These are phyloP conservation scores for Tricholoma matsutake DNA, from an alignment of 768 basidiomycete species.

Conservation along the genomic window DNA sequence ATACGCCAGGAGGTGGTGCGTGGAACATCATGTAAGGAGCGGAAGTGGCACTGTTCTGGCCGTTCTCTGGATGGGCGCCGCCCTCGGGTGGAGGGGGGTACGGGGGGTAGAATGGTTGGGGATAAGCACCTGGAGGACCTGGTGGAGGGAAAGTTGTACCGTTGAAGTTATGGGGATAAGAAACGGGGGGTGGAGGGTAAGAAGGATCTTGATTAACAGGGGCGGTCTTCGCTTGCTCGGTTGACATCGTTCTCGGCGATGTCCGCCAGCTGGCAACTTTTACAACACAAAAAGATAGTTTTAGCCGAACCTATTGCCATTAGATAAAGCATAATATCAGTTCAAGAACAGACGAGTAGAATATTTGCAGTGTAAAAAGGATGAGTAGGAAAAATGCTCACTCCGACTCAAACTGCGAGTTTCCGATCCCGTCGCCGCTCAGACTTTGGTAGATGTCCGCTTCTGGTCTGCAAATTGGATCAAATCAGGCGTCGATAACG, in stretches of 20 bases:
- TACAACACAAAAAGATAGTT: neutral
- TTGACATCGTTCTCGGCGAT: constrained; percentile 21
- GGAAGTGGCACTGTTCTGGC: constrained; percentile 31
- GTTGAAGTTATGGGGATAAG: constrained; percentile 33
- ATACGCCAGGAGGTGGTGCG: constrained; percentile 35
- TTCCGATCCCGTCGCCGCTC: constrained; percentile 40
- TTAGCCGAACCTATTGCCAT: neutral
- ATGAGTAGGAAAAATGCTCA: constrained; percentile 37
- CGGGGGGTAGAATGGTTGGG: constrained; percentile 36
- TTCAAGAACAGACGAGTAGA: constrained; percentile 2
- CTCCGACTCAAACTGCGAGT: constrained; percentile 42
- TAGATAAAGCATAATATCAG: neutral
- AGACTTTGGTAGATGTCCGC: constrained; percentile 30
- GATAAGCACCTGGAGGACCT: constrained; percentile 29
- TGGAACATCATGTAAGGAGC: constrained; percentile 41
- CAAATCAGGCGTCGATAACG: neutral
- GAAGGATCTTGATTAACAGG: constrained; percentile 29
- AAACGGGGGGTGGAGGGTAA: constrained; percentile 29
- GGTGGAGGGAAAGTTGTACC: constrained; percentile 29
- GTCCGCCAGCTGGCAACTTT: neutral
- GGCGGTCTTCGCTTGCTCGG: constrained; percentile 32
- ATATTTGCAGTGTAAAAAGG: constrained; percentile 11
- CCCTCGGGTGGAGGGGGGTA: constrained; percentile 42
- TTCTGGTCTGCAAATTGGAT: constrained; percentile 6
- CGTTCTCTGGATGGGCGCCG: constrained; percentile 31